These are phyloP conservation scores for Xylaria bambusicola DNA, from an alignment of 495 filamentous ascomycete genomes.

Conservation along the genomic window DNA sequence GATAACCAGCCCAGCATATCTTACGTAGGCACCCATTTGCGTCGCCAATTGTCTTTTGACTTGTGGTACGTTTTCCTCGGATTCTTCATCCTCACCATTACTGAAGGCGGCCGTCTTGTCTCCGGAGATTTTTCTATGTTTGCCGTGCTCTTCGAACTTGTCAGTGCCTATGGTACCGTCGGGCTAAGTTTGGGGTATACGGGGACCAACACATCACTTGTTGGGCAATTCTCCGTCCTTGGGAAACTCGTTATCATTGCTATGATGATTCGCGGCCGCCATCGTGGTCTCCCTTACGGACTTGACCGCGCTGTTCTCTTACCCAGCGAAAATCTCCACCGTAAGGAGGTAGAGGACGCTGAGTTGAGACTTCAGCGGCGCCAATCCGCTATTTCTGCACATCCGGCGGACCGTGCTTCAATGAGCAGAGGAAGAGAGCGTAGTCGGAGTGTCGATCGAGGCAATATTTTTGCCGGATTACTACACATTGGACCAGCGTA, in stretches of 20 bases:
- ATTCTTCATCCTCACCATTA: constrained; percentile 82
- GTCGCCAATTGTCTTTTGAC: constrained; percentile 89
- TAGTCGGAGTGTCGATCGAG: constrained; percentile 32
- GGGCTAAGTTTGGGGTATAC: constrained; percentile 86
- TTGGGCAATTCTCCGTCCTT: constrained; percentile 71
- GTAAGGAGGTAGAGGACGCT: constrained; percentile 64
- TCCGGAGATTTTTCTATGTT: constrained; percentile 71
- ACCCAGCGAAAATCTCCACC: constrained; percentile 73
- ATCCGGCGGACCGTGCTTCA: constrained; percentile 15
- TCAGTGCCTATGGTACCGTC: constrained; percentile 93
- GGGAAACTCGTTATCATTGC: constrained; percentile 92
- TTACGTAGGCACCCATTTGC: constrained; percentile 86
- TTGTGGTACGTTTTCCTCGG: constrained; percentile 93
- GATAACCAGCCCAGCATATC: constrained; percentile 59
- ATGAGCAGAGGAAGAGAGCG: constrained; percentile 25
- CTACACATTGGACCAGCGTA: constrained; percentile 42
- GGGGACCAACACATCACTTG: constrained; percentile 72
- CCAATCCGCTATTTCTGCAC: constrained; percentile 52
- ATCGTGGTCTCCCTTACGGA: constrained; percentile 88
- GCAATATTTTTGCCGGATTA: constrained; percentile 35
- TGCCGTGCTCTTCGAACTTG: constrained; percentile 82
- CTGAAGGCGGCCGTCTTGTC: constrained; percentile 69
- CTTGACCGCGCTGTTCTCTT: constrained; percentile 88
- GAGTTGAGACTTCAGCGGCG: constrained; percentile 57
- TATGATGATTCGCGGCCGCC: constrained; percentile 90